Base-by-base conservation (phyloP, 179 eudicot species). In the Spergularia azorica region DNA sequence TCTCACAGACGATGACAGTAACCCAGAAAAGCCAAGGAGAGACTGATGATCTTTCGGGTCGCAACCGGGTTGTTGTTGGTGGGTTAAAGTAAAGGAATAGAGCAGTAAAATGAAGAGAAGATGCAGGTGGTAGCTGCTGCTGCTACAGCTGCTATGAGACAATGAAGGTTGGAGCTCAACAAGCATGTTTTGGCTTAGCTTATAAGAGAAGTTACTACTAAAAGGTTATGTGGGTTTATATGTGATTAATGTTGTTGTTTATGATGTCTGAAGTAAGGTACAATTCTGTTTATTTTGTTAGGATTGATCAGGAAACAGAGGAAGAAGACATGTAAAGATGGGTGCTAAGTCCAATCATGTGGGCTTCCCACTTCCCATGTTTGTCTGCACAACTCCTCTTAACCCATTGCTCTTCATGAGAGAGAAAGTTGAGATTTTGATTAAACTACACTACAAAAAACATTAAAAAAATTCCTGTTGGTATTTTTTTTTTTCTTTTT, bases 11-110 rank as follows among this genome's bases (percentile, higher is more conserved):
- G 85, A 77, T n/a, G 87, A 70, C 32, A 89, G 15, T 1, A 39
- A 39, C 15, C 2, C 64, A 26, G 86, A 83, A 70, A 94, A 84
- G 11, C 77, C 16, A 10, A 88, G 71, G 11, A 95, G 88, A 9
- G 95, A 82, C 36, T 76, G 82, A 3, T 75, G 86, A 74, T 95
- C 98, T 0, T 63, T 63, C 5, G 71, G 82, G 70, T 83, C 76
- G 75, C 98, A 95, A 51, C 66, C 62, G 67, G 70, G 80, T 36
- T 73, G 80, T 21, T 79, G 83, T 76, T 84, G 87, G 46, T 70
- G 39, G 55, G 79, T 79, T 56, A 72, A 78, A 68, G 61, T 58
- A 66, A 73, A 76, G 74, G 67, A 86, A 73, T 76, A 84, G 57
- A 84, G 46, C 41, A 86, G 74, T n/a, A 86, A 63, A 72, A 82